These are phyloP conservation scores for Hanseniaspora clermontiae DNA, from an alignment of 805 yeast genomes.

Conservation along the genomic window DNA sequence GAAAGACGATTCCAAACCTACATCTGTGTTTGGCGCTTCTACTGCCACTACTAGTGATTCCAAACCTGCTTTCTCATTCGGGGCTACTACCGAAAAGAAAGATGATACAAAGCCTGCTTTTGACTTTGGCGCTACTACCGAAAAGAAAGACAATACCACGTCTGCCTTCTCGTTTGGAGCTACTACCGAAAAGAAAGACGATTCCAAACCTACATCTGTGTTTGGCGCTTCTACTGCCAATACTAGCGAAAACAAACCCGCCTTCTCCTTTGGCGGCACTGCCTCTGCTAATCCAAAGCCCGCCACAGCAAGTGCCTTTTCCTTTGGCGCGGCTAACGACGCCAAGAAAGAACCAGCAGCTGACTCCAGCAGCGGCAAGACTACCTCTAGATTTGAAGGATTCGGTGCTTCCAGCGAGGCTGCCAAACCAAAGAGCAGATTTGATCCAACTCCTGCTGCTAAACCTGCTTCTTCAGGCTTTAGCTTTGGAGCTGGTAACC, in stretches of 20 bases:
- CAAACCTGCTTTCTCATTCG: constrained; percentile 10
- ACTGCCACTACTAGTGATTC: background rate
- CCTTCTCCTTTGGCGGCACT: too few species aligned
- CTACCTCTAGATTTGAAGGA: background rate
- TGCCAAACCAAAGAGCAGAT: background rate
- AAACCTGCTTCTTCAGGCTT: background rate
- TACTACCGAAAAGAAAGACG: background rate
- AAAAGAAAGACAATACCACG: background rate
- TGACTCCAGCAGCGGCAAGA: too few species aligned
- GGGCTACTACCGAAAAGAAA: constrained; percentile 4
- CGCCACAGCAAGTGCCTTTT: too few species aligned
- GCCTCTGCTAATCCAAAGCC: too few species aligned
- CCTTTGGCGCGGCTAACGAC: too few species aligned
- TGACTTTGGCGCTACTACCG: too few species aligned
- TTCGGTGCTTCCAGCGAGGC: constrained; percentile 6
- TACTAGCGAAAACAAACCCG: too few species aligned
- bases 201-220: too few species aligned
- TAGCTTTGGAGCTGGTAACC: background rate
- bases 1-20: background rate
- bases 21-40: background rate
- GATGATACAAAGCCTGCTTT: background rate
- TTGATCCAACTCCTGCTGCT: background rate
- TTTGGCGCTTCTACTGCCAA: too few species aligned
- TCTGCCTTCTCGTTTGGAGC: too few species aligned
- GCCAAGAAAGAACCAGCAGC: too few species aligned